Conservation (phyloP, 306 rosid species). For the Macrotyloma uniflorum region DNA sequence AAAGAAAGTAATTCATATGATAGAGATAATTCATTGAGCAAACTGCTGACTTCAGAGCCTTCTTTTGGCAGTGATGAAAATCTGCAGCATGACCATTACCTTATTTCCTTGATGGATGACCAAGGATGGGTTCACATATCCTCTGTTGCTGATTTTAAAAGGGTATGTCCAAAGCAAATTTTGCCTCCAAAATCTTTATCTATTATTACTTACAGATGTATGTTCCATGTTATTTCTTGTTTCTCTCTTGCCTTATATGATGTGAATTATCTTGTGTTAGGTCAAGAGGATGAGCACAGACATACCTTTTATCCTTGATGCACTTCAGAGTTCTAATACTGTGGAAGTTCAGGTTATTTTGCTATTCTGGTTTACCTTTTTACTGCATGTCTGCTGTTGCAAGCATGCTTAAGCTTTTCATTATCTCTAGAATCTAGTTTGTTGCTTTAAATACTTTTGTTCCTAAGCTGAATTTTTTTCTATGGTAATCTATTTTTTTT, state of each 20-base stretch:
- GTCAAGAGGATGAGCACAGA: conserved; percentile 83
- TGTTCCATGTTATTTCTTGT: conserved; percentile 27
- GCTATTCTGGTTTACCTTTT: neutral
- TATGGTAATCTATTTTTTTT: neutral
- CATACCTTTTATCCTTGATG: conserved; percentile 77
- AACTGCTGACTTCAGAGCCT: conserved; percentile 56
- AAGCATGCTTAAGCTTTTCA: neutral
- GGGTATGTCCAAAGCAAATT: conserved; percentile 59
- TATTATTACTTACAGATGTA: neutral
- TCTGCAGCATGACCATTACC: conserved; percentile 73
- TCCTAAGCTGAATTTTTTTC: neutral
- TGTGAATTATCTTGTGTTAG: conserved; percentile 31
- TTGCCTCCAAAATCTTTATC: conserved; percentile 3
- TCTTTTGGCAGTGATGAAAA: conserved; percentile 88
- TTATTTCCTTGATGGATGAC: conserved; percentile 86
- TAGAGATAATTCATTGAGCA: conserved; percentile 13
- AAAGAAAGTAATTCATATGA: conserved; percentile 5
- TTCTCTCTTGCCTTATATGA: conserved; percentile 15
- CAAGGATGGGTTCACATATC: conserved; percentile 92
- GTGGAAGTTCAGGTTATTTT: conserved; percentile 87
- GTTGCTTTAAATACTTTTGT: conserved; percentile 5
- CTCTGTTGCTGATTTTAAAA: conserved; percentile 76
- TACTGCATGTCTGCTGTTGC: conserved; percentile 10
- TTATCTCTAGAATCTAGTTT: conserved; percentile 6
- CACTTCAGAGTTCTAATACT: conserved; percentile 66